A percentile compares a stretch with the other conserved stretches of the same genome.
phyloP scores from a whole-genome alignment of 2,329 filamentous ascomycete species.

The Laburnicola sp. region DNA sequence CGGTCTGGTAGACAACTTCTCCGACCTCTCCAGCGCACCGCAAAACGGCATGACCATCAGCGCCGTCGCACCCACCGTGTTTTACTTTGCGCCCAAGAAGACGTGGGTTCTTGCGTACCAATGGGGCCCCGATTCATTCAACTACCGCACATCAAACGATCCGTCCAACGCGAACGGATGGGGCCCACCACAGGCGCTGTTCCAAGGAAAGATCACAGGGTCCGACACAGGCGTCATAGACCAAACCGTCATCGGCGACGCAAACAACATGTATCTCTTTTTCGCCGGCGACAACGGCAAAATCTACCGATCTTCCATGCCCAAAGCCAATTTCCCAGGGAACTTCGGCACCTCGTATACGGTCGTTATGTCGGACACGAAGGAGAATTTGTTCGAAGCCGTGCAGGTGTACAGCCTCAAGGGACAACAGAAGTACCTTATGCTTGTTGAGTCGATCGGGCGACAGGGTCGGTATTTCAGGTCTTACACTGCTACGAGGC shows the following conservation, averaged over 20 bases:
- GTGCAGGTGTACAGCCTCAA: conserved; percentile 66
- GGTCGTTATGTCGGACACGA: conserved; percentile 57
- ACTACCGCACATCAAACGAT: conserved; percentile 62
- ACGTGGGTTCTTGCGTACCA: conserved; percentile 69
- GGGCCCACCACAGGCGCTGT: conserved; percentile 59
- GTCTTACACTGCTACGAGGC: conserved; percentile 63
- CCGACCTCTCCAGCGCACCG: conserved; percentile 53
- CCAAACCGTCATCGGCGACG: conserved; percentile 66
- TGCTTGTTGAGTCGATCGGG: conserved; percentile 68
- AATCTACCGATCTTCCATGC: conserved; percentile 67
- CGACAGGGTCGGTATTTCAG: conserved; percentile 65
- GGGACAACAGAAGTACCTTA: conserved; percentile 62
- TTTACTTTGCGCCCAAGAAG: conserved; percentile 64
- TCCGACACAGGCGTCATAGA: conserved; percentile 62
- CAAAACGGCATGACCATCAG: conserved; percentile 56
- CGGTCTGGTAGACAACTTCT: conserved; percentile 57
- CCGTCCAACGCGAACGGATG: conserved; percentile 62
- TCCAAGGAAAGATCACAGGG: conserved; percentile 57
- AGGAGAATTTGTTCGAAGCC: conserved; percentile 65
- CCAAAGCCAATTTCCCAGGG: conserved; percentile 64
- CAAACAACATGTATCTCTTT: conserved; percentile 66
- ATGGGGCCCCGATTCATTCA: conserved; percentile 63
- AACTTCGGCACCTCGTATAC: conserved; percentile 59
- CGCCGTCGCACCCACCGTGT: conserved; percentile 64
- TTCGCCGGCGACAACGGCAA: conserved; percentile 68